Conservation (phyloP, 176 grass and related monocot species). For the Carex scoparia region DNA sequence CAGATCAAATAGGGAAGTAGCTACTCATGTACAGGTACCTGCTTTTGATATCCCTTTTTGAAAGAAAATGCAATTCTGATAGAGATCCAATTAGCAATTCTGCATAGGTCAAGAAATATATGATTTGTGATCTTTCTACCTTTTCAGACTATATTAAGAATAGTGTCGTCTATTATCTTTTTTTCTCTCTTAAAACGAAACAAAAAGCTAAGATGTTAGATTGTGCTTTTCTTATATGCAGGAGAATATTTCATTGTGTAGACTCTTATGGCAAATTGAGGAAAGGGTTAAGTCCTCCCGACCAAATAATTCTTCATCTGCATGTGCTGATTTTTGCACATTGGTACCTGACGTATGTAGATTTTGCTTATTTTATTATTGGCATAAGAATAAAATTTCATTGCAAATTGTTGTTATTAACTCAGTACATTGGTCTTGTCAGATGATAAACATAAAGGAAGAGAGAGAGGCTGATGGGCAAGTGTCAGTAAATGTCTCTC, state of each 20-base stretch:
- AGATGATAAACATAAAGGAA: not conserved
- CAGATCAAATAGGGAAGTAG: not conserved
- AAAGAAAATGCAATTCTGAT: not conserved
- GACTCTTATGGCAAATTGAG: constrained; percentile 34
- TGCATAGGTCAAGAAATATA: not conserved
- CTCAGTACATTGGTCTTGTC: not conserved
- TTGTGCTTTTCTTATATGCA: constrained; percentile 26
- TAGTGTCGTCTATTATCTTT: not conserved
- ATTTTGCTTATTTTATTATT: not conserved
- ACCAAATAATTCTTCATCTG: constrained; percentile 21
- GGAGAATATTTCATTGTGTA: constrained; percentile 57
- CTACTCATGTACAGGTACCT: not conserved
- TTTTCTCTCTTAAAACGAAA: not conserved
- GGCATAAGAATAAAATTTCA: not conserved
- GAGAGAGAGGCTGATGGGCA: not conserved
- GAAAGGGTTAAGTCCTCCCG: constrained; percentile 14
- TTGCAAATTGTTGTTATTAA: not conserved
- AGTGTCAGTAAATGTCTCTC: not conserved
- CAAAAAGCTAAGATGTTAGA: not conserved
- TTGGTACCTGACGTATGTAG: constrained; percentile 2
- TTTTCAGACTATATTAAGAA: not conserved
- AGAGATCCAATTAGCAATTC: not conserved
- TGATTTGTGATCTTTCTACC: not conserved
- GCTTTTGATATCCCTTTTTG: not conserved
- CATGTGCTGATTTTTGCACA: not conserved